A percentile compares a stretch with the other conserved stretches of the same genome.
Evolutionary conservation across 495 filamentous ascomycete species (phyloP).

Genomic region (Penicillium coprophilum): DNA sequence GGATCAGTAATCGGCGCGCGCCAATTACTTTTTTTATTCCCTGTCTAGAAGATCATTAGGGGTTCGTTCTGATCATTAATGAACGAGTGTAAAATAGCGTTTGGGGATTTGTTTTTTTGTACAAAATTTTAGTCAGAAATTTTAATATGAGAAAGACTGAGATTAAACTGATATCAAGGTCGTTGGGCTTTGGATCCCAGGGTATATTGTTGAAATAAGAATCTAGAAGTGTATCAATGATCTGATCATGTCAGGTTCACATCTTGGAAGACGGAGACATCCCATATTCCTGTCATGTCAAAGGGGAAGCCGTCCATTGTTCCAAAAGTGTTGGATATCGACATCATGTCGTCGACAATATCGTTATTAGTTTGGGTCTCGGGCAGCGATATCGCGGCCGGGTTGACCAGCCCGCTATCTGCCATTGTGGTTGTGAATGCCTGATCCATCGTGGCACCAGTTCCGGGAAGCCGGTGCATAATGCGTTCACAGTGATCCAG

Average conservation of each 20-base stretch:
- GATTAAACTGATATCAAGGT: slow-evolving; percentile 21
- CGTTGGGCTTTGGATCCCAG: slow-evolving; percentile 12
- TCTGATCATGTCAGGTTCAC: slow-evolving; percentile 39
- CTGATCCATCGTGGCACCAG: slow-evolving; percentile 24
- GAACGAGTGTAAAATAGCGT: slow-evolving; percentile 48
- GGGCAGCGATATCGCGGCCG: slow-evolving; percentile 45
- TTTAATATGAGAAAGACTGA: slow-evolving; percentile 31
- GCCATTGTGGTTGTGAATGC: slow-evolving; percentile 15
- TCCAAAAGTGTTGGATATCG: slow-evolving; percentile 49
- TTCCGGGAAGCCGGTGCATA: slow-evolving; percentile 43
- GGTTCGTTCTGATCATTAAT: slow-evolving; percentile 28
- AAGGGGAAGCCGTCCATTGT: slow-evolving; percentile 54
- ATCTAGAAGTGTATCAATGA: slow-evolving; percentile 2
- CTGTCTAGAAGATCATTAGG: slow-evolving; percentile 30
- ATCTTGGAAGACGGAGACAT: slow-evolving; percentile 50
- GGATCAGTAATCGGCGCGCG: slow-evolving; percentile 26
- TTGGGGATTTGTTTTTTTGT: slow-evolving; percentile 36
- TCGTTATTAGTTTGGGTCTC: slow-evolving; percentile 53
- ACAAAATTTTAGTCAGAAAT: slow-evolving; percentile 39
- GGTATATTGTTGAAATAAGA: slow-evolving; percentile 26
- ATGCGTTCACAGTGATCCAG: slow-evolving; percentile 52
- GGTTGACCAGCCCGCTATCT: slow-evolving; percentile 42
- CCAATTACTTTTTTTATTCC: slow-evolving; percentile 6
- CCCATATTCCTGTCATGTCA: slow-evolving; percentile 54
- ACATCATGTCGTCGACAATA: slow-evolving; percentile 54